Evolutionary conservation across 2,329 filamentous ascomycete species (phyloP).

Genomic region (Colletotrichum sp.): DNA sequence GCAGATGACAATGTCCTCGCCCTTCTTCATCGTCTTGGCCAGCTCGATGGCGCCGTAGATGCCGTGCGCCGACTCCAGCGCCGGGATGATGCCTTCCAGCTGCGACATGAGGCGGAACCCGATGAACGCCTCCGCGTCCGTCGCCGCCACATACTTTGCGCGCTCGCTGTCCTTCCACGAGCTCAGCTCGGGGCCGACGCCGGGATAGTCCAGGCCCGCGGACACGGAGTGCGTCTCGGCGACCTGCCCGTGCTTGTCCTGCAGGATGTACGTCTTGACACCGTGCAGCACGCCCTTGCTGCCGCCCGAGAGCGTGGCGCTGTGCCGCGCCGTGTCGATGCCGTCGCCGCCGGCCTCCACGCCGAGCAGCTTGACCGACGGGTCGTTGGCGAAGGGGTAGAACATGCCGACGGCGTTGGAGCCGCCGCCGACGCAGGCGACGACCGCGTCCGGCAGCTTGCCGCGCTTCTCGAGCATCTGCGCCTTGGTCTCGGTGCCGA

Average conservation of each 20-base stretch:
- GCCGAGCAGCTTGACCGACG: constrained; percentile 84
- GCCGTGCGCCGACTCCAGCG: constrained; percentile 91
- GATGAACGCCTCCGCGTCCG: constrained; percentile 86
- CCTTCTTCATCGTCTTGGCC: constrained; percentile 90
- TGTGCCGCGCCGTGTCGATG: constrained; percentile 83
- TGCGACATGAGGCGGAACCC: constrained; percentile 87
- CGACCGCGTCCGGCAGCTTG: constrained; percentile 92
- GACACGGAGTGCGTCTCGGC: constrained; percentile 95
- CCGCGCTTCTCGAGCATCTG: constrained; percentile 87
- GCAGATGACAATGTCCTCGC: constrained; percentile 91
- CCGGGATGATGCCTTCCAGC: constrained; percentile 95
- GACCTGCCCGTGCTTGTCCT: constrained; percentile 93
- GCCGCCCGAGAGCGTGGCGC: constrained; percentile 85
- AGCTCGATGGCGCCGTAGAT: constrained; percentile 88
- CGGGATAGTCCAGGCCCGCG: constrained; percentile 95
- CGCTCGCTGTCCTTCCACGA: constrained; percentile 91
- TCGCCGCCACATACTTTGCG: constrained; percentile 89
- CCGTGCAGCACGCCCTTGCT: constrained; percentile 94
- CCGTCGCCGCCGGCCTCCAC: constrained; percentile 97
- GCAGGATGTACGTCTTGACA: constrained; percentile 93
- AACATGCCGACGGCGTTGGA: constrained; percentile 98
- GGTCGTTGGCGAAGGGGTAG: constrained; percentile 90
- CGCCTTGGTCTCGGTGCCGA: constrained; percentile 90
- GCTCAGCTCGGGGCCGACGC: constrained; percentile 90
- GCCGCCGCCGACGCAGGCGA: constrained; percentile 95